Percentiles rank a stretch among this genome's conserved stretches.
These are phyloP conservation scores for Phytophthora pisi DNA, from an alignment of 352 stramenopile genomes.

Conservation along the genomic window DNA sequence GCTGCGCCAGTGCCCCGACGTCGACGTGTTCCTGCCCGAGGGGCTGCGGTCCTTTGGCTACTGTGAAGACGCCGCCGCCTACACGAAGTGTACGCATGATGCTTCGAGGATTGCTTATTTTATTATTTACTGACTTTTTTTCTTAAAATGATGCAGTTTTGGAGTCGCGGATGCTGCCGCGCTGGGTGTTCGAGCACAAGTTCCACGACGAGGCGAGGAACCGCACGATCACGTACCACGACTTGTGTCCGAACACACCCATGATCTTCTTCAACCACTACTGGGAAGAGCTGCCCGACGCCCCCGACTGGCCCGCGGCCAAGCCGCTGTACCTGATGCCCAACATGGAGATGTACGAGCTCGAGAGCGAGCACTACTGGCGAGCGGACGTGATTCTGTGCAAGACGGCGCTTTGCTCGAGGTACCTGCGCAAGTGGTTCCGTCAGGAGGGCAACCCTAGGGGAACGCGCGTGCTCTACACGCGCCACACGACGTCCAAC, in stretches of 20 bases:
- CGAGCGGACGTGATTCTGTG: slow-evolving; percentile 53
- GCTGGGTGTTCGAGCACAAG: slow-evolving; percentile 41
- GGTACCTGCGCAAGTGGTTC: slow-evolving; percentile 57
- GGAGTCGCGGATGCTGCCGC: slow-evolving; percentile 47
- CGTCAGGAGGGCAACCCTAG: slow-evolving; percentile 62
- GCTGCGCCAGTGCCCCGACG: slow-evolving; percentile 53
- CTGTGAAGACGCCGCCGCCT: slow-evolving; percentile 71
- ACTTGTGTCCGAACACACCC: slow-evolving; percentile 55
- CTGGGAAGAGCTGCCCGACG: slow-evolving; percentile 40
- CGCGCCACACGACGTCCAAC: slow-evolving; percentile 63
- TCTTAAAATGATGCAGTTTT: slow-evolving; percentile 33
- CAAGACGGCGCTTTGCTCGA: slow-evolving; percentile 52
- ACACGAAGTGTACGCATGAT: slow-evolving; percentile 60
- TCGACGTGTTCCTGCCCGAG: slow-evolving; percentile 70
- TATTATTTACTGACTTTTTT: slow-evolving; percentile 4
- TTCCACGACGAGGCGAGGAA: slow-evolving; percentile 33
- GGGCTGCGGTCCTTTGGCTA: slow-evolving; percentile 62
- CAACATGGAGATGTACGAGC: slow-evolving; percentile 71
- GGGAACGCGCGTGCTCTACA: slow-evolving; percentile 58
- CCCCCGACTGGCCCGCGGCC: slow-evolving; percentile 35
- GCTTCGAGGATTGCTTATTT: not conserved
- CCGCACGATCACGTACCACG: slow-evolving; percentile 47
- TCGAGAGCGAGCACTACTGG: slow-evolving; percentile 51
- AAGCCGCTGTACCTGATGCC: slow-evolving; percentile 64
- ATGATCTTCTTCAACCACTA: slow-evolving; percentile 73